A percentile compares a stretch with the other conserved stretches of the same genome.
These are phyloP conservation scores for Eustoma russellianum DNA, from an alignment of 257 asterid genomes.

Conservation along the genomic window DNA sequence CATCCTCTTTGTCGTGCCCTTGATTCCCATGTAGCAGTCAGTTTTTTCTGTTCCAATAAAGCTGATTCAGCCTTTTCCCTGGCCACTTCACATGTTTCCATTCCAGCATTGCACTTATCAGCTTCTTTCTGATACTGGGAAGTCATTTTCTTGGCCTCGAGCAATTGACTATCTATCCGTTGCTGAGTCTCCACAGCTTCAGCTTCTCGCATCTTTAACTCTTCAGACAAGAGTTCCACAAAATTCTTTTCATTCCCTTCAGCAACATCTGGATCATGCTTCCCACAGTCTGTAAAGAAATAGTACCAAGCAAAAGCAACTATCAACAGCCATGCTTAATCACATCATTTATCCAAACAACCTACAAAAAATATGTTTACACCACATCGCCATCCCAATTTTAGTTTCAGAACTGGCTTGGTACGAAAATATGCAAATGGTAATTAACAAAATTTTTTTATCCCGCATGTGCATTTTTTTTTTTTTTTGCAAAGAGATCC, in stretches of 20 bases:
- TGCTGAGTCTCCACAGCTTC: constrained; percentile 77
- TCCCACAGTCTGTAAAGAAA: constrained; percentile 59
- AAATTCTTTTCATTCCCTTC: constrained; percentile 83
- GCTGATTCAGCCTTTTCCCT: constrained; percentile 81
- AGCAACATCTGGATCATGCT: constrained; percentile 74
- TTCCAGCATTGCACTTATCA: constrained; percentile 92
- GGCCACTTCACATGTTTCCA: constrained; percentile 97
- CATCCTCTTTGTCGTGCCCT: constrained; percentile 90
- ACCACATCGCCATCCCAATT: too few relatives aligned
- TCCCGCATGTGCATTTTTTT: too few relatives aligned
- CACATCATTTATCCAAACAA: too few relatives aligned
- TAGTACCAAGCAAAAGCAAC: not conserved
- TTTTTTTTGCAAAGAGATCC: too few relatives aligned
- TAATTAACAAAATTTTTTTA: too few relatives aligned
- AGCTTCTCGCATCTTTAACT: constrained; percentile 64
- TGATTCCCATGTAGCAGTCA: constrained; percentile 72
- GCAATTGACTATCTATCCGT: constrained; percentile 78
- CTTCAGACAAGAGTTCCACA: constrained; percentile 77
- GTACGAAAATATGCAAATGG: too few relatives aligned
- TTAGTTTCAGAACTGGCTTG: too few relatives aligned
- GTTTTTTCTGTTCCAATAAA: constrained; percentile 54
- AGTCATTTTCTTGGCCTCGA: constrained; percentile 86
- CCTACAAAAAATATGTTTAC: too few relatives aligned
- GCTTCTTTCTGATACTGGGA: constrained; percentile 97
- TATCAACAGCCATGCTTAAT: too few relatives aligned